Conservation (phyloP, 2,329 filamentous ascomycete genomes). For the Talaromyces funiculosus region DNA sequence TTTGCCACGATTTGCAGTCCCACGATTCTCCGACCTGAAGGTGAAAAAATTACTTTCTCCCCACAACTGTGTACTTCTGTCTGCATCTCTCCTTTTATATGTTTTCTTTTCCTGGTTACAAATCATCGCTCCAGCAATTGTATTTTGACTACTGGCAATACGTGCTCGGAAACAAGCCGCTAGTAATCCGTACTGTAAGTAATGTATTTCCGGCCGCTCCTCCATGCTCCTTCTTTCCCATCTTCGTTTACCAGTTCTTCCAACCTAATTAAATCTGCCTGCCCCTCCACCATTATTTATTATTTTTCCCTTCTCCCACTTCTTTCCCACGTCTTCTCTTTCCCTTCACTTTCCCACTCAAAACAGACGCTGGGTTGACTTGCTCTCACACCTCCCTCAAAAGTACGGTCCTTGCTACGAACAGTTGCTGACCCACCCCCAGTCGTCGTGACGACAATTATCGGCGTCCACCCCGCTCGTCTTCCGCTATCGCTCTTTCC, state of each 20-base stretch:
- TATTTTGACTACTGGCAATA: neutral
- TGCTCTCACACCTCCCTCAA: neutral
- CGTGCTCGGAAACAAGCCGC: neutral
- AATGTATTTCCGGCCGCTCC: constrained; percentile 1
- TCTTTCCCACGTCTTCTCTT: neutral
- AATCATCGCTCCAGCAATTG: neutral
- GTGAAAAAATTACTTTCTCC: neutral
- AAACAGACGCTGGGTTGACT: constrained; percentile 13
- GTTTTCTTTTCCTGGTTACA: neutral
- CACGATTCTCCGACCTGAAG: neutral
- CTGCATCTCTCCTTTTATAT: neutral
- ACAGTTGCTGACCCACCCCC: constrained; percentile 14
- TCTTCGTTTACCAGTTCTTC: neutral
- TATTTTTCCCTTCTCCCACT: neutral
- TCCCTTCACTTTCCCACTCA: neutral
- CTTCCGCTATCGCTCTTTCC: constrained; percentile 12
- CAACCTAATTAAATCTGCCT: constrained; percentile 3
- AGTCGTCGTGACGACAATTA: constrained; percentile 15
- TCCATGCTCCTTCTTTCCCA: neutral
- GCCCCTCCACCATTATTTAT: constrained; percentile 12
- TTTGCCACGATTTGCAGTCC: constrained; percentile 5
- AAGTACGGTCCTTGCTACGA: constrained; percentile 2
- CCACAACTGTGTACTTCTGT: neutral
- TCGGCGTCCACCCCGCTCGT: constrained; percentile 11
- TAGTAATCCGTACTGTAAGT: constrained; percentile 1